Base-by-base conservation (phyloP, 2,329 filamentous ascomycete genomes). In the Calonectria hawksworthii region DNA sequence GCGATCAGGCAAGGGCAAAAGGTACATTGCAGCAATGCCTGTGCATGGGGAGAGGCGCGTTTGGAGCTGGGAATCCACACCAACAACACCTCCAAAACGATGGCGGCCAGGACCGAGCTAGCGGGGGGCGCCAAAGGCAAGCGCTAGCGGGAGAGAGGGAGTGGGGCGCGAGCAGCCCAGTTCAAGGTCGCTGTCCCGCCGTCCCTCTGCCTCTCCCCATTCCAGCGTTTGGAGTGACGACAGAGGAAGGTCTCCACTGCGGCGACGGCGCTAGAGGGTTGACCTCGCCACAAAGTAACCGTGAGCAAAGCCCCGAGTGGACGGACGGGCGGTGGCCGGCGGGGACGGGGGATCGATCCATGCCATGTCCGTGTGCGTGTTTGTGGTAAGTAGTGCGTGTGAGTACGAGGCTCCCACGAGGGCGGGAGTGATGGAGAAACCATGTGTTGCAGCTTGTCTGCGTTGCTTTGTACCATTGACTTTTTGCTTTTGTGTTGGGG, bases 241-340 rank as follows among this genome's bases (percentile, higher is more conserved):
- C 54, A 18, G 16, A 51, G 30, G 23, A 38, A 76, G 56, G 78
- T 80, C 78, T 72, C 72, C 68, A 50, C 63, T 36, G 54, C 59
- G 26, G 50, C 70, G 64, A 47, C 23, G 63, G 44, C 64, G 78
- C 76, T 69, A 77, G 68, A 68, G 51, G 36, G 32, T 34, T 76
- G 67, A 79, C 78, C 70, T 80, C 56, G 74, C 41, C 26, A 34
- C 50, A 56, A 78, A 72, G 78, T 80, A 80, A 36, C 65, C 75
- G 73, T 79, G 72, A 65, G 38, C 61, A 65, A 65, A 32, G 61
- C 61, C 61, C 61, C 61, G 61, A 65, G 61, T 65, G 61, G 61
- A 47, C 52, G 61, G 61, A 47, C 52, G 28, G 47, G 30, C 47
- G 47, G 50, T 47, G 26, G 50, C 26, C 26, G 47, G 32, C 56